These are phyloP conservation scores for Zoysia matrella DNA, from an alignment of 202 grass and related monocot species.

Conservation along the genomic window DNA sequence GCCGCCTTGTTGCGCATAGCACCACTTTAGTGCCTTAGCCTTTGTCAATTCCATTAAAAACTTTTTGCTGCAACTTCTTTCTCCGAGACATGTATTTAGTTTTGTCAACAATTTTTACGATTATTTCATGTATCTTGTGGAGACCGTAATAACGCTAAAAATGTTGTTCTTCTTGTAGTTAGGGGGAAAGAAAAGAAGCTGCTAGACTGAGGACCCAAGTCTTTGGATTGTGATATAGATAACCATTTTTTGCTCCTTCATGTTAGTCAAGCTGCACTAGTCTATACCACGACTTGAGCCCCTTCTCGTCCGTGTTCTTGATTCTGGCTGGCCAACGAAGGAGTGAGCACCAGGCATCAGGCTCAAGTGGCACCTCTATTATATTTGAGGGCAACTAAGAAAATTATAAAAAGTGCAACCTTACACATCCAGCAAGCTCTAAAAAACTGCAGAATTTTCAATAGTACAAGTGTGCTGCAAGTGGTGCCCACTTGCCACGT, in stretches of 20 bases:
- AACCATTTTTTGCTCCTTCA: constrained; percentile 3
- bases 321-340: neutral
- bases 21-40: neutral
- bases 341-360: neutral
- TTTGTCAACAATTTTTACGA: neutral
- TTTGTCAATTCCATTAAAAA: neutral
- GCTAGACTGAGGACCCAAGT: neutral
- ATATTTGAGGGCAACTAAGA: neutral
- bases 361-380: neutral
- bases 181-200: neutral
- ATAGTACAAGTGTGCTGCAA: neutral
- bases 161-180: neutral
- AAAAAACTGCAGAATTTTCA: neutral
- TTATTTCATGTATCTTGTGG: neutral
- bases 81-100: neutral
- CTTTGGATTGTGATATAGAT: neutral
- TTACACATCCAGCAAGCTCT: neutral
- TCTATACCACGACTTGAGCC: neutral
- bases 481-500: constrained; percentile 29
- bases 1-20: no score
- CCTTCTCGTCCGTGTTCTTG: neutral
- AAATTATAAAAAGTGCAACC: neutral
- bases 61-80: neutral
- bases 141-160: neutral
- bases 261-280: constrained; percentile 2